These are phyloP conservation scores for Cryphonectria naterciae DNA, from an alignment of 2,329 filamentous ascomycete species.

Conservation along the genomic window DNA sequence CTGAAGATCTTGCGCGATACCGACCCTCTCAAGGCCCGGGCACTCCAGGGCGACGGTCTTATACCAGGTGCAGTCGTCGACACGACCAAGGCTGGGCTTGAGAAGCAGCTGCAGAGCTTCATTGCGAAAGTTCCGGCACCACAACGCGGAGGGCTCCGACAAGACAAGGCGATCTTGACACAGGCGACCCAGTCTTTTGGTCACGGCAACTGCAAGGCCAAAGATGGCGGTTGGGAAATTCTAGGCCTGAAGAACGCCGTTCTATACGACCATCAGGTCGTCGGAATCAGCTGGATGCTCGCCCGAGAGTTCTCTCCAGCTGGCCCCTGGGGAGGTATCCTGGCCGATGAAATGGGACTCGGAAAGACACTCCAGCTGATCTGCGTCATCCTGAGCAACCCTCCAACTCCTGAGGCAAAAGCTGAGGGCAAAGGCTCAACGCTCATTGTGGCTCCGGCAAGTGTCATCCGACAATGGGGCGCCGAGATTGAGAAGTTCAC, in stretches of 20 bases:
- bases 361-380: slow-evolving; percentile 90
- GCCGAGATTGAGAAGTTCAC: background rate
- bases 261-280: slow-evolving; percentile 29
- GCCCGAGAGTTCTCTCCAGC: slow-evolving; percentile 26
- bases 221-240: background rate
- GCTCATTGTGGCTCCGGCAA: background rate
- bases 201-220: background rate
- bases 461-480: background rate
- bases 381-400: slow-evolving; percentile 64
- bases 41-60: background rate
- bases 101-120: background rate
- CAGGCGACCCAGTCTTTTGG: background rate
- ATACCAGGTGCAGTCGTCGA: background rate
- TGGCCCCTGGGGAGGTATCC: slow-evolving; percentile 66
- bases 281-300: slow-evolving; percentile 32
- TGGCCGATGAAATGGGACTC: slow-evolving; percentile 91
- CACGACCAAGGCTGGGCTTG: background rate
- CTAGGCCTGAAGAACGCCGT: slow-evolving; percentile 14
- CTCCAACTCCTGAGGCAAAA: background rate
- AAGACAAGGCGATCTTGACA: background rate
- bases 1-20: background rate
- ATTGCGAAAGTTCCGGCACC: background rate
- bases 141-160: background rate
- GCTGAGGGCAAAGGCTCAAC: background rate
- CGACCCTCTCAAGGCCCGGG: background rate